Conservation (phyloP, 2,329 filamentous ascomycete genomes). For the Talaromyces sp. region DNA sequence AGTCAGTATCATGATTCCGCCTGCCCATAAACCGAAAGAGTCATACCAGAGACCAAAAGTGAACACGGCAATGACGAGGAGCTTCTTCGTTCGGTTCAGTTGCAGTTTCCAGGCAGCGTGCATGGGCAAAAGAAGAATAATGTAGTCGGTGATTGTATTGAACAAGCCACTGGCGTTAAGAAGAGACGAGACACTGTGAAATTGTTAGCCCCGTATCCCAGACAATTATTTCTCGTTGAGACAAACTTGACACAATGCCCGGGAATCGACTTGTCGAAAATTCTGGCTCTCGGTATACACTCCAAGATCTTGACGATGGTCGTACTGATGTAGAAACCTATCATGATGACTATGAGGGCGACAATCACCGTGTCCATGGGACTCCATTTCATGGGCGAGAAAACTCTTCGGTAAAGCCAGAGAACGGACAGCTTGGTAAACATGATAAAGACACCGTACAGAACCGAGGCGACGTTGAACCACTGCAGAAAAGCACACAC, state of each 20-base stretch:
- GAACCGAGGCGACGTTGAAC: constrained; percentile 15
- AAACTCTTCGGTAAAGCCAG: constrained; percentile 18
- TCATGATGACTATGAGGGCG: constrained; percentile 12
- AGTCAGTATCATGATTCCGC: neutral
- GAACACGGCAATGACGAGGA: constrained; percentile 9
- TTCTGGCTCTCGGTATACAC: constrained; percentile 15
- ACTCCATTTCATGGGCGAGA: constrained; percentile 14
- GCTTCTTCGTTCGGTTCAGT: constrained; percentile 8
- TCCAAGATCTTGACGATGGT: constrained; percentile 15
- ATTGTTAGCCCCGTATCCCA: neutral
- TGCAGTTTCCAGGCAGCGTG: constrained; percentile 12
- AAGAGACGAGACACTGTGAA: constrained; percentile 1
- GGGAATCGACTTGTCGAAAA: constrained; percentile 10
- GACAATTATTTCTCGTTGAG: neutral
- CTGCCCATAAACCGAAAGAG: neutral
- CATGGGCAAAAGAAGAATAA: constrained; percentile 14
- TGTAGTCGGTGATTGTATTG: constrained; percentile 15
- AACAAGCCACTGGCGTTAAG: constrained; percentile 13
- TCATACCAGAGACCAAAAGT: constrained; percentile 13
- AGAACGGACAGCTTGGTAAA: constrained; percentile 20
- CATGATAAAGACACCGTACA: constrained; percentile 18
- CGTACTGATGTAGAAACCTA: constrained; percentile 16
- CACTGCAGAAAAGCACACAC: neutral
- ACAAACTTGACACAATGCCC: constrained; percentile 14
- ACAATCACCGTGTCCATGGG: constrained; percentile 13